These are phyloP conservation scores for Cladophialophora yegresii DNA, from an alignment of 2,329 filamentous ascomycete genomes.

Conservation along the genomic window DNA sequence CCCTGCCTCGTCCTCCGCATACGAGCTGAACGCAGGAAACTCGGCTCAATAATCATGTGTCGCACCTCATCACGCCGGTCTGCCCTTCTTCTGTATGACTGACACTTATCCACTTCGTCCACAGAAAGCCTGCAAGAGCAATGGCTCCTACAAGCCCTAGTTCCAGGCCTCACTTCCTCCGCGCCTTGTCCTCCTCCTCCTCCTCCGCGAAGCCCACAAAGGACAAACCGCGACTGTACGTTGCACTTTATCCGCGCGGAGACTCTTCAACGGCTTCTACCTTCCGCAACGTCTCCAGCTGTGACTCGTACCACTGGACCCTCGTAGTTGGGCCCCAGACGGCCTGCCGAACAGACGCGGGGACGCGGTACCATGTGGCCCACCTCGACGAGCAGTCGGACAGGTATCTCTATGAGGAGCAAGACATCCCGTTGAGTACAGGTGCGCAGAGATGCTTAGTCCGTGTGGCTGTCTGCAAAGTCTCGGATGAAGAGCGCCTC, in stretches of 20 bases:
- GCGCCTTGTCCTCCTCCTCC: conserved; percentile 32
- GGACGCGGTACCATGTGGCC: conserved; percentile 33
- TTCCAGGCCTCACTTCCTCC: conserved; percentile 26
- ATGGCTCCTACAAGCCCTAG: conserved; percentile 1
- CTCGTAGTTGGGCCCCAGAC: conserved; percentile 32
- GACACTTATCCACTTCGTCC: background rate
- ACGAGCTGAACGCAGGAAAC: background rate
- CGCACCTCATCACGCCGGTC: background rate
- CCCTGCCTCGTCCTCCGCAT: background rate
- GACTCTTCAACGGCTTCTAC: conserved; percentile 27
- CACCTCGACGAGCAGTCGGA: conserved; percentile 23
- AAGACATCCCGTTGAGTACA: conserved; percentile 29
- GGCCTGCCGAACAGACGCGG: conserved; percentile 23
- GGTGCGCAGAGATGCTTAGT: conserved; percentile 28
- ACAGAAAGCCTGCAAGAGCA: background rate
- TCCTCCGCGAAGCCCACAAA: conserved; percentile 23
- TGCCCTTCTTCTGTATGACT: conserved; percentile 1
- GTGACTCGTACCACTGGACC: conserved; percentile 36
- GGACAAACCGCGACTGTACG: conserved; percentile 35
- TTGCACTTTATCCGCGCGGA: conserved; percentile 34
- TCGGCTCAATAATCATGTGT: background rate
- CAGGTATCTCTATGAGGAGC: conserved; percentile 34
- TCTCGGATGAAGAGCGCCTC: conserved; percentile 32
- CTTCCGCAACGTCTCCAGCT: conserved; percentile 32
- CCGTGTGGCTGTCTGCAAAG: conserved; percentile 34